A percentile compares a stretch with the other conserved stretches of the same genome.
These are phyloP conservation scores for Rehmannia glutinosa DNA, from an alignment of 257 asterid species.

Conservation along the genomic window DNA sequence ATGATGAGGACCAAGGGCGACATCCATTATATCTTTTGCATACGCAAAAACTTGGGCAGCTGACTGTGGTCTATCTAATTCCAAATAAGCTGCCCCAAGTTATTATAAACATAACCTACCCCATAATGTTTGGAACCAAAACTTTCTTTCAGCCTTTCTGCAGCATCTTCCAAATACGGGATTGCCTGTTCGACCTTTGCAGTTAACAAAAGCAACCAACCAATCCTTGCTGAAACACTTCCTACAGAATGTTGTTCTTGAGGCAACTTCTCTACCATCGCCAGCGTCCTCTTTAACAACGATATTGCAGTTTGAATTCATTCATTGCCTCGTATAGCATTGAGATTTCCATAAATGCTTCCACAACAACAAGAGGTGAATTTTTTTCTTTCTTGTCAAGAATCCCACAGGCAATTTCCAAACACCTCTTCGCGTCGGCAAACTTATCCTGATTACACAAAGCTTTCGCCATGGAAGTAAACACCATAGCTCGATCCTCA, in stretches of 20 bases:
- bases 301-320: conserved; percentile 72
- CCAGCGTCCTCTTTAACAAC: conserved; percentile 52
- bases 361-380: conserved; percentile 65
- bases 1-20: conserved; percentile 89
- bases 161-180: conserved; percentile 87
- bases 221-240: conserved; percentile 82
- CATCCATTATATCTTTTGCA: conserved; percentile 91
- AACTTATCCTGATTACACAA: conserved; percentile 62
- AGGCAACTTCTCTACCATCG: conserved; percentile 73
- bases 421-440: conserved; percentile 69
- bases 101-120: conserved; percentile 82
- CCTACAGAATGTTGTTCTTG: conserved; percentile 91
- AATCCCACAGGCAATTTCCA: conserved; percentile 64
- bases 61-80: conserved; percentile 81
- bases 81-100: conserved; percentile 89
- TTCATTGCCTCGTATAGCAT: conserved; percentile 80
- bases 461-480: conserved; percentile 84
- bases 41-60: conserved; percentile 90
- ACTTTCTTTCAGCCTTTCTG: conserved; percentile 89
- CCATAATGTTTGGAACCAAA: conserved; percentile 85
- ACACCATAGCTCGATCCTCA: conserved; percentile 75
- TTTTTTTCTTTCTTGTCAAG: conserved; percentile 59
- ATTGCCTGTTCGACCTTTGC: conserved; percentile 75
- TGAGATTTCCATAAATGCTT: conserved; percentile 74
- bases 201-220: conserved; percentile 78